Base-by-base conservation (phyloP, 306 rosid genomes). In the Adenanthera pavonina region DNA sequence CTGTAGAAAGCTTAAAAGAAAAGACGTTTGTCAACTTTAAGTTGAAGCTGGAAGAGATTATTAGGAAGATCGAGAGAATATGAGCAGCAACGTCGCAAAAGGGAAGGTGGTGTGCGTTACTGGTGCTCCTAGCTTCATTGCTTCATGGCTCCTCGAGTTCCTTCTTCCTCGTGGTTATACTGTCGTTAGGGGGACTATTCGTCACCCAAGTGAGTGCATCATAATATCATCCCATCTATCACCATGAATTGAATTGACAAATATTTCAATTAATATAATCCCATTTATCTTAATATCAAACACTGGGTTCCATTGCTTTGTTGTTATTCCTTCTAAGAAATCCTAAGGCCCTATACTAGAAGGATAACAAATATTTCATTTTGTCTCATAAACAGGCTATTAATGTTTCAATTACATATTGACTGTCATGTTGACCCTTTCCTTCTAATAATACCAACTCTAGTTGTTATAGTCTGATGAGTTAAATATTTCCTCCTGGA, bases 141-240 rank as follows among this genome's bases (percentile, higher is more conserved):
- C 71, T 7, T 65, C 71, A 65, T 65, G 71, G 71, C 47, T 65
- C 2, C 13, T 65, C 47, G 7, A 65, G 71, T 36, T 36, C 71
- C 71, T 65, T 15, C 71, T 65, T 38, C 71, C 36, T 17, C 71
- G 47, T 38, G 71, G 47, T 36, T 65, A 65, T 13, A 6, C 14
- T 38, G 71, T 65, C 47, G n/a, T n/a, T n/a, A 65, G 36, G 5
- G 25, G 71, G 10, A 65, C 71, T 38, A 47, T 65, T 36, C 71
- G 71, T 8, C 30, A 65, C 2, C 71, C 48, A 15, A 65, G 71
- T 65, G 4, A 65, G 71, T 65, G 5, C 46, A 0, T 38, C 47
- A 16, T 65, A 65, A 34, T 9, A 14, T 62, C n/a, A 4, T 61
- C 40, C 34, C 14, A 20, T 9, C 33, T 19, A 4, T 56, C 12